Conservation (phyloP, 345 rosid genomes). For the Euphorbia lathyris region DNA sequence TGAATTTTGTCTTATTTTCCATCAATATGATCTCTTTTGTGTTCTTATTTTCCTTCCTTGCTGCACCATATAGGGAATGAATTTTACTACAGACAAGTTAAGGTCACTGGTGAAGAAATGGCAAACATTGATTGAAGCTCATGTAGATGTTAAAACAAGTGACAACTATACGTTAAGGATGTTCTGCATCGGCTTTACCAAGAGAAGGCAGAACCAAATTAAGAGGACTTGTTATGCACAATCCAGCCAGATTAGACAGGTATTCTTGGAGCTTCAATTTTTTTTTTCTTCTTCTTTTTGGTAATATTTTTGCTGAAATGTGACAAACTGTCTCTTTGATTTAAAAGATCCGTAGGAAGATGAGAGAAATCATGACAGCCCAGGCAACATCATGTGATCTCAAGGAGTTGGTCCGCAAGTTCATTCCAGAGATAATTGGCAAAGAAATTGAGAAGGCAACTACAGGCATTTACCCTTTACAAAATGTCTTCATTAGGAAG, state of each 20-base stretch:
- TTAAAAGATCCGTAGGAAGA: constrained; percentile 74
- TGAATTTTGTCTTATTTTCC: not conserved
- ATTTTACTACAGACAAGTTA: constrained; percentile 86
- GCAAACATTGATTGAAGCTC: constrained; percentile 90
- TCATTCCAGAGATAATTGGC: constrained; percentile 83
- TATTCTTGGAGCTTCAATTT: not conserved
- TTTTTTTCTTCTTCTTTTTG: no score
- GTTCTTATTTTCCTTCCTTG: not conserved
- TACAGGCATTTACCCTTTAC: constrained; percentile 73
- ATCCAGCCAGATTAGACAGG: constrained; percentile 91
- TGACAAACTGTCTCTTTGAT: not conserved
- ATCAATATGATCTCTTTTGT: not conserved
- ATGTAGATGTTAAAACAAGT: constrained; percentile 97
- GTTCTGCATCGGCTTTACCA: constrained; percentile 92
- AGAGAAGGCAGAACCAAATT: constrained; percentile 89
- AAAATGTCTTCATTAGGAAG: constrained; percentile 85
- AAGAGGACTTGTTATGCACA: constrained; percentile 96
- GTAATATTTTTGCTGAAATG: no score
- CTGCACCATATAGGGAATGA: constrained; percentile 65
- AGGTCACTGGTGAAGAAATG: constrained; percentile 95
- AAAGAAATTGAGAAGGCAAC: constrained; percentile 91
- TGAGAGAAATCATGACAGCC: constrained; percentile 83
- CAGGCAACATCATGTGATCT: constrained; percentile 88
- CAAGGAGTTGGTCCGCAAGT: constrained; percentile 78
- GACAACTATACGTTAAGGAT: constrained; percentile 80